phyloP scores from a whole-genome alignment of 2,329 filamentous ascomycete species.

The Penicillium sp. region DNA sequence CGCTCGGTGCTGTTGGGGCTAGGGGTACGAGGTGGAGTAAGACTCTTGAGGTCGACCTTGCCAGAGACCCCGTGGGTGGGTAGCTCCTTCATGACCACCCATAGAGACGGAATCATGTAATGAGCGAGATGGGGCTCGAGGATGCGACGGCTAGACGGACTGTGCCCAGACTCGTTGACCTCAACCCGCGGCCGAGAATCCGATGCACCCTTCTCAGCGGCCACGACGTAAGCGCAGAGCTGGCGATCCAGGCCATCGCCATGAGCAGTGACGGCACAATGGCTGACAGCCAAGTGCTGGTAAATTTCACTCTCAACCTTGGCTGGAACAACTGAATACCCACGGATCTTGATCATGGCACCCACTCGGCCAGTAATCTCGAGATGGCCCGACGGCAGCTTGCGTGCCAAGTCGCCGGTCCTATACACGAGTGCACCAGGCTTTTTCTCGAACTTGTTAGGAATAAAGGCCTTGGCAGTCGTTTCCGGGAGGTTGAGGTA shows the following conservation, averaged over 20 bases:
- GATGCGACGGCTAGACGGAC: constrained; percentile 60
- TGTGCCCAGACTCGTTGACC: constrained; percentile 66
- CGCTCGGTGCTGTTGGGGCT: constrained; percentile 41
- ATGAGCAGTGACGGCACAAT: constrained; percentile 67
- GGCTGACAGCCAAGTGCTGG: constrained; percentile 62
- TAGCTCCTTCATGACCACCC: constrained; percentile 66
- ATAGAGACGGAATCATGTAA: constrained; percentile 76
- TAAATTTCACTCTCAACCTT: constrained; percentile 70
- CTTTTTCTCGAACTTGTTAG: constrained; percentile 58
- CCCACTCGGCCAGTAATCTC: constrained; percentile 73
- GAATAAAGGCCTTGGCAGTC: constrained; percentile 65
- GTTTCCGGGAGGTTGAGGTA: constrained; percentile 77
- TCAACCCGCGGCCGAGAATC: constrained; percentile 54
- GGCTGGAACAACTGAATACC: constrained; percentile 70
- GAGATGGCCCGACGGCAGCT: constrained; percentile 62
- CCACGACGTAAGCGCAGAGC: constrained; percentile 70
- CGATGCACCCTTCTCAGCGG: constrained; percentile 45
- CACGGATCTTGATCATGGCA: constrained; percentile 74
- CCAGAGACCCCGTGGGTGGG: constrained; percentile 75
- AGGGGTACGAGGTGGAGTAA: constrained; percentile 60
- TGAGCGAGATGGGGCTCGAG: constrained; percentile 65
- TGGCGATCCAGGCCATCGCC: constrained; percentile 72
- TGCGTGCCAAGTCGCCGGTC: constrained; percentile 65
- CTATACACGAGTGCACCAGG: constrained; percentile 65
- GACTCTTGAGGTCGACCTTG: constrained; percentile 67